Evolutionary conservation across 1,284 basidiomycete genomes (phyloP).

Genomic region (Austroboletus niveus): DNA sequence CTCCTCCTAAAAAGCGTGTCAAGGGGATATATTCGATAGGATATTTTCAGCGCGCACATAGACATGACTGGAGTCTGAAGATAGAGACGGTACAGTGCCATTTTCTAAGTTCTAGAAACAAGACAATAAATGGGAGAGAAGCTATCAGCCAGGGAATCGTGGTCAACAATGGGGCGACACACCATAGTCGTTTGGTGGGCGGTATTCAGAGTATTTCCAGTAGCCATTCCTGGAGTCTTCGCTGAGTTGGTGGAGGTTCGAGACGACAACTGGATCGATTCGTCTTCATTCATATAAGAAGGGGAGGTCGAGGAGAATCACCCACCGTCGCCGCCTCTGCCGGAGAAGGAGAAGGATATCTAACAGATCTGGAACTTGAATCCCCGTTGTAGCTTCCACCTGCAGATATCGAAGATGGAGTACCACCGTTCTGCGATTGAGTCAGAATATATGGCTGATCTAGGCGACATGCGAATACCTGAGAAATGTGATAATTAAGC

Average conservation of each 20-base stretch:
- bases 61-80: slow-evolving; percentile 6
- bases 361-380: slow-evolving; percentile 8
- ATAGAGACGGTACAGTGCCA: neutral
- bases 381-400: neutral
- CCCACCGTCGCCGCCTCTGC: slow-evolving; percentile 11
- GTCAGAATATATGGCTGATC: slow-evolving; percentile 12
- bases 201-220: slow-evolving; percentile 5
- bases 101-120: slow-evolving; percentile 10
- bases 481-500: slow-evolving; percentile 2
- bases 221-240: slow-evolving; percentile 14
- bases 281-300: slow-evolving; percentile 14
- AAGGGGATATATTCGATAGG: neutral
- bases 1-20: slow-evolving; percentile 36
- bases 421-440: slow-evolving; percentile 11
- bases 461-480: slow-evolving; percentile 13
- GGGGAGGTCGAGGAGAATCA: slow-evolving; percentile 3
- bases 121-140: neutral
- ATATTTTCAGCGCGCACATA: slow-evolving; percentile 21
- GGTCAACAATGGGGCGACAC: slow-evolving; percentile 2
- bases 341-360: slow-evolving; percentile 5
- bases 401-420: slow-evolving; percentile 9
- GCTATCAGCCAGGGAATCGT: neutral
- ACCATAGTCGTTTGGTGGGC: slow-evolving; percentile 5
- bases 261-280: slow-evolving; percentile 7
- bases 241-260: slow-evolving; percentile 1